Base-by-base conservation (phyloP, 305 asterid species). In the Fraxinus albicans region DNA sequence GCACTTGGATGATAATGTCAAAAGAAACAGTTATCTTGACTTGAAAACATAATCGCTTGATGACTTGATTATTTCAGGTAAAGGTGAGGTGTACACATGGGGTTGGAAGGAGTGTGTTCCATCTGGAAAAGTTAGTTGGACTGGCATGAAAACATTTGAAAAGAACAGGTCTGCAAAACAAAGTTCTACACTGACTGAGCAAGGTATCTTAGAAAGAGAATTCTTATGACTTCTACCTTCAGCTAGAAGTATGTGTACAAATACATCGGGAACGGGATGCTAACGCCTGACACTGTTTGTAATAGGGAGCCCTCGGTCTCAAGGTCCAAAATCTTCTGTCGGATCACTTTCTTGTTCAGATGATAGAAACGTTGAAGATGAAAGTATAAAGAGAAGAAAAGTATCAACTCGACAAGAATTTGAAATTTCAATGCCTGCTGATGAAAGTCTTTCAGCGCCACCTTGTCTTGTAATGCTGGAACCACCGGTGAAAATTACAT, bases 41-140 rank as follows among this genome's bases (percentile, higher is more conserved):
- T 19, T 8, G 50, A 70, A 70, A 47, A 75, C 78, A 36, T 81
- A 74, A 31, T 58, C 75, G 33, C 50, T 50, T 38, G 55, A 35
- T 53, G 77, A 77, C 55, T 72, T 78, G 76, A 79, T 80, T 77
- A n/a, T 77, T 76, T 70, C 89, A 92, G 96, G 86, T 75, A 88
- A 87, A 80, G 90, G 91, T 79, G 93, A 89, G 78, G 92, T 89
- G 53, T 92, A 86, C 82, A 83, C 92, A 3, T 92, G 94, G 96
- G 96, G 96, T 23, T 91, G 94, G 96, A 92, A 91, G 82, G 94
- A 92, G 85, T 91, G 94, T 70, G 93, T 92, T 79, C 94, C 96
- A 60, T 88, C 94, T 47, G 88, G 84, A 74, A 89, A 88, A 81
- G 58, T 90, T 53, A 77, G 78, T 76, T 88, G 90, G 90, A 40